These are phyloP conservation scores for Salix arbutifolia DNA, from an alignment of 345 rosid genomes.

Conservation along the genomic window DNA sequence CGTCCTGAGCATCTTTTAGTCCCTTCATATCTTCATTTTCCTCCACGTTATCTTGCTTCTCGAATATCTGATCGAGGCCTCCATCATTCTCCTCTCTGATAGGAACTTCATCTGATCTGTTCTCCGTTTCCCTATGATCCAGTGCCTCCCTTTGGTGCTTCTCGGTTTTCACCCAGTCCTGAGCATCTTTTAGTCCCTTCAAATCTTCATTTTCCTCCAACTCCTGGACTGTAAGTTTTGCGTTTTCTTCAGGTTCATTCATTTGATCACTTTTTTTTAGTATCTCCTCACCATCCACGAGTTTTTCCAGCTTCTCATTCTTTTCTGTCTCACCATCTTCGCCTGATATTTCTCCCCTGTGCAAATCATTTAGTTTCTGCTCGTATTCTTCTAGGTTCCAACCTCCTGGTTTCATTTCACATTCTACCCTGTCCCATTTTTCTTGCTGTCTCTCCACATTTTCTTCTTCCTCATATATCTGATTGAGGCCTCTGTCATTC, in stretches of 20 bases:
- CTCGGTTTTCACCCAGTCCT: conserved; percentile 7
- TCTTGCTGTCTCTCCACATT: conserved; percentile 20
- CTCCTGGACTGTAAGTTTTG: conserved; percentile 23
- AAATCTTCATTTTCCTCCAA: conserved; percentile 13
- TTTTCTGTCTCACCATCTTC: conserved; percentile 14
- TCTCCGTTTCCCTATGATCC: conserved; percentile 22
- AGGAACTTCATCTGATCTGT: conserved; percentile 15
- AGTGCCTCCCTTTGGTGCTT: conserved; percentile 15
- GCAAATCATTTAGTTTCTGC: conserved; percentile 12
- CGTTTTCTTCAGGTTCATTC: conserved; percentile 4
- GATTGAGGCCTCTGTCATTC: conserved; percentile 15
- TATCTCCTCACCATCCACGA: conserved; percentile 14
- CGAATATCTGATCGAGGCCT: conserved; percentile 15
- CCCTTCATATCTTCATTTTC: conserved; percentile 12
- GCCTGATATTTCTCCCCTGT: conserved; percentile 8
- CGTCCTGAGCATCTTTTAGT: conserved; percentile 7
- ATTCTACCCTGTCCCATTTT: conserved; percentile 21
- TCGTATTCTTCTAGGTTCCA: conserved; percentile 20
- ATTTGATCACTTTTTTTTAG: conserved; percentile 8
- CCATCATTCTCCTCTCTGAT: conserved; percentile 21
- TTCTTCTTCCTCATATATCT: conserved; percentile 18
- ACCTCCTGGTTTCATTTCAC: conserved; percentile 18
- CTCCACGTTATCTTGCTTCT: conserved; percentile 18
- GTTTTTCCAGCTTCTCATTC: conserved; percentile 5
- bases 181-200: conserved; percentile 14